These are phyloP conservation scores for Pythium brachiatum DNA, from an alignment of 352 stramenopile species.

Conservation along the genomic window DNA sequence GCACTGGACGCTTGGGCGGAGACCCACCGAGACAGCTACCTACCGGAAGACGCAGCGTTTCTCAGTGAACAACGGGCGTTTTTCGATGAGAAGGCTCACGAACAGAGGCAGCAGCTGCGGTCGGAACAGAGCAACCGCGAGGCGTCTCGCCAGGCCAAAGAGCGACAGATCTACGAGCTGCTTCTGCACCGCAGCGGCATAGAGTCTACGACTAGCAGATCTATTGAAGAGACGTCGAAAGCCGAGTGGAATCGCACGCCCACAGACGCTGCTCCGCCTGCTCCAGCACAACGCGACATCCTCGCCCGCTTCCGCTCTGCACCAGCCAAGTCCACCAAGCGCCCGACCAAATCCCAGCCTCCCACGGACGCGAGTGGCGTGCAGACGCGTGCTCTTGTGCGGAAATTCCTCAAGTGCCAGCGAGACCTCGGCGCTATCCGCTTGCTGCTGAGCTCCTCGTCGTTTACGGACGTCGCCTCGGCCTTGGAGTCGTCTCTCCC, in stretches of 20 bases:
- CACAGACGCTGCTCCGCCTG: neutral
- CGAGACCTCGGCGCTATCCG: neutral
- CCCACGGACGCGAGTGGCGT: neutral
- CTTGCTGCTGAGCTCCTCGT: neutral
- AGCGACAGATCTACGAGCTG: constrained; percentile 5
- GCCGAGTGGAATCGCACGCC: neutral
- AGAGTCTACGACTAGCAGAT: neutral
- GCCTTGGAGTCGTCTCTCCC: constrained; percentile 11
- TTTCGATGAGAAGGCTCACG: constrained; percentile 9
- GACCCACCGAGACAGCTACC: neutral
- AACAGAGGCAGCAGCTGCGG: neutral
- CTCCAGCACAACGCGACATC: neutral
- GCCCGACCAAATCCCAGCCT: neutral
- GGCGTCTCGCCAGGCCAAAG: constrained; percentile 6
- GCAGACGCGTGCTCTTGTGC: constrained; percentile 1
- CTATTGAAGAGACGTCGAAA: neutral
- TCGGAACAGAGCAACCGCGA: neutral
- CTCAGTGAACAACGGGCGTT: neutral
- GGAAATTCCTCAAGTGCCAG: constrained; percentile 6
- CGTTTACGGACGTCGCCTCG: neutral
- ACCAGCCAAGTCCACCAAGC: neutral
- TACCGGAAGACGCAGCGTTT: constrained; percentile 8
- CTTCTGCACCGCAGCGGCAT: constrained; percentile 14
- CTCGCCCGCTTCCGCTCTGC: constrained; percentile 16
- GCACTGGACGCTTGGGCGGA: constrained; percentile 2